These are phyloP conservation scores for Starmerella vaccinii DNA, from an alignment of 805 yeast species.

Conservation along the genomic window DNA sequence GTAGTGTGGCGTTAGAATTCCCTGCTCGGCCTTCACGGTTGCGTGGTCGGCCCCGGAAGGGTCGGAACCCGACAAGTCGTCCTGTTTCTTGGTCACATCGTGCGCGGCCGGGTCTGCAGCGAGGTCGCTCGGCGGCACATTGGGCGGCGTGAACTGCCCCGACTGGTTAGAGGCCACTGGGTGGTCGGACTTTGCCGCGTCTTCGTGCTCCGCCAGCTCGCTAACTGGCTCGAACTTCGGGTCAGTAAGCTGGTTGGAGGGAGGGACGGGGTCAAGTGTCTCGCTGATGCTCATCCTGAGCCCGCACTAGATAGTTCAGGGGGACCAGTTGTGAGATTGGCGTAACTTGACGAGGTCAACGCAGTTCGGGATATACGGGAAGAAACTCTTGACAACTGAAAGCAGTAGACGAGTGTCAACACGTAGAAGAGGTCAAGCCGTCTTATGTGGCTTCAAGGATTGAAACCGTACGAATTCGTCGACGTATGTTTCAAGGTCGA, in stretches of 20 bases:
- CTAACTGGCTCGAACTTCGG: not conserved
- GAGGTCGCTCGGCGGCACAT: not conserved
- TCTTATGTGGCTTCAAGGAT: not conserved
- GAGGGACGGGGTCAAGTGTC: not conserved
- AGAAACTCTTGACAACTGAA: not conserved
- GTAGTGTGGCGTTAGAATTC: not conserved
- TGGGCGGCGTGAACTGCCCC: not conserved
- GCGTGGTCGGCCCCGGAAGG: not conserved
- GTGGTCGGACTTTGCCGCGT: not conserved
- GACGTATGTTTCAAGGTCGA: not conserved
- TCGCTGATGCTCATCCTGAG: constrained; percentile 1
- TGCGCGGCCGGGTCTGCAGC: not conserved
- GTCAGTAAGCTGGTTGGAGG: not conserved
- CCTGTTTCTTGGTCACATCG: not conserved
- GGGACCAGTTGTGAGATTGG: too few species aligned
- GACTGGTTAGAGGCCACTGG: not conserved
- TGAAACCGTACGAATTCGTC: not conserved
- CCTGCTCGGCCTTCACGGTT: not conserved
- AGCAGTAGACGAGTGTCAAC: not conserved
- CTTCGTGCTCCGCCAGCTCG: not conserved
- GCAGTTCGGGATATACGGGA: not conserved
- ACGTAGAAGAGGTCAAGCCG: not conserved
- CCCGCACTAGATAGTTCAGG: not conserved
- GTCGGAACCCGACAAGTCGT: not conserved
- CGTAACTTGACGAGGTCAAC: not conserved